Base-by-base conservation (phyloP, 164 flowering plant genomes). In the Magnolia officinalis region DNA sequence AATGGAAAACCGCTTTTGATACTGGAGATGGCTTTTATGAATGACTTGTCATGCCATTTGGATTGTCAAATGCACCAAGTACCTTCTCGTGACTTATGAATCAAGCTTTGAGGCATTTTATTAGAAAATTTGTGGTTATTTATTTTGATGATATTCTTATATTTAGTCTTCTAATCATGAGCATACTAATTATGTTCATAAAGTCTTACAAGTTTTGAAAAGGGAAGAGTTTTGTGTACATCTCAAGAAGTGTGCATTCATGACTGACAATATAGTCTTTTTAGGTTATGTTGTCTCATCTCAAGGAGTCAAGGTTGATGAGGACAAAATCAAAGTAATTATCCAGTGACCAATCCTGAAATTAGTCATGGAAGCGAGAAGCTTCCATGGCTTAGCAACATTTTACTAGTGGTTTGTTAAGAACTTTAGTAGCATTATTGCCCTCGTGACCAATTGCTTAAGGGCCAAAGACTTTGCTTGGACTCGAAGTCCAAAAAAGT, bases 41-140 rank as follows among this genome's bases (percentile, higher is more conserved):
- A 50, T 68, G 72, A 50, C 31, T 68, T 1, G 78, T 75, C 24
- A 67, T 75, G 72, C 77, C 71, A 20, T 75, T 69, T 21, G 72
- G 72, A 2, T 9, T 75, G 2, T 68, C 72, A 8, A 72, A 72
- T 26, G 29, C 29, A 26, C 29, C 29, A 26, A 26, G 29, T 26
- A 26, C 29, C 29, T 26, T 26, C 29, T 26, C 29, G 29, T 26
- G 29, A 26, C 29, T 26, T 26, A 26, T 26, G 29, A 26, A 26
- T 26, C 29, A 26, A 26, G 29, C 29, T 26, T 26, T 26, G 29
- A 26, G 29, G 29, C 29, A 26, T 26, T 26, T 26, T 26, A 26
- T 26, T 26, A 26, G 13, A 13, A 52, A 72, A 21, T 23, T 55
- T 72, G 49, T 72, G 2, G 65, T 72, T 20, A 45, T 31, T 10